Evolutionary conservation across 306 rosid species (phyloP), one percentile per base, ranked within the genome.

Genomic region (Medicago truncatula): DNA sequence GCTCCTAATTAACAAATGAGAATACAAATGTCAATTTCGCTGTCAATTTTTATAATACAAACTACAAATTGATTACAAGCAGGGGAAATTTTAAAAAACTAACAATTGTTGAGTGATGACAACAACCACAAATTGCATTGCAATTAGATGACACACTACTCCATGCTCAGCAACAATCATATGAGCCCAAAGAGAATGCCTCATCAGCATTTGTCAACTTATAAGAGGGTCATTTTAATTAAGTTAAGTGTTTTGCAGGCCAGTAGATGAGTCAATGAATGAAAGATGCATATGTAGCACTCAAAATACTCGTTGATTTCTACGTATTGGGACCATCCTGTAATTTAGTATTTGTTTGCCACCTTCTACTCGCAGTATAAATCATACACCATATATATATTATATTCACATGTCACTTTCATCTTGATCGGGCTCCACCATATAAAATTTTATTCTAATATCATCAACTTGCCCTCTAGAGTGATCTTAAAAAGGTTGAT

Each of bases 221-320:
- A n/a, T 4, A 21, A 39, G 25, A 74, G 77, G 52, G 53, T 70
- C 83, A 73, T 78, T 71, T 79, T 79, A 50, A 75, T 79, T 68
- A 86, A 52, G 23, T 79, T 68, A 86, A 52, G 23, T 83, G 49
- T 77, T 81, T 40, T 71, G 76, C 84, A 68, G 84, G 81, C 83
- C 77, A 80, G 78, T 77, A 67, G 76, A 63, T 17, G 66, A 67
- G 59, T 54, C 49, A 65, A 62, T 76, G 59, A 54, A 82, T 53
- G 82, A 67, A 85, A 78, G 63, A 59, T 67, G 67, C 73, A 38
- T 68, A 73, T 75, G 73, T 68, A 84, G 46, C 81, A 84, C 86
- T 81, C 78, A 65, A 18, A 65, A 12, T 41, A 28, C 39, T 25
- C 86, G 47, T 78, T 82, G 60, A 57, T 78, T 39, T 78, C 28